Conservation (phyloP, 345 rosid species). For the Brassica carinata region DNA sequence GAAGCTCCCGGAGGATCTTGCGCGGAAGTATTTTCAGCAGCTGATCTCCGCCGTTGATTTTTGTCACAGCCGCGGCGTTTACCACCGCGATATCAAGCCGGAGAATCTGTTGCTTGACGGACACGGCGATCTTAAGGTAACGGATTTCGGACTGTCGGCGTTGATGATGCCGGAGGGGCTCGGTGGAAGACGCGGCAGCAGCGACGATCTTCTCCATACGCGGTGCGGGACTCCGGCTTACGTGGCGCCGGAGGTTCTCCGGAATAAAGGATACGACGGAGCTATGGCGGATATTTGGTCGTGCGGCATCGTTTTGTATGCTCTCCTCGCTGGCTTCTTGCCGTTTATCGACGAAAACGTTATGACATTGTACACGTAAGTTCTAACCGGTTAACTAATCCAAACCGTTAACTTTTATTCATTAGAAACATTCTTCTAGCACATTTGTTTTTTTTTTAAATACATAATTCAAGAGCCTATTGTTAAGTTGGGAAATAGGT, state of each 20-base stretch:
- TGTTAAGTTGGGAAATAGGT: not conserved
- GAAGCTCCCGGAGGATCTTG: conserved; percentile 63
- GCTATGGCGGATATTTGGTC: conserved; percentile 86
- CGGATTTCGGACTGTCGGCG: conserved; percentile 86
- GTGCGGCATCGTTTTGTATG: conserved; percentile 81
- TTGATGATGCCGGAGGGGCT: conserved; percentile 67
- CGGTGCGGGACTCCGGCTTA: conserved; percentile 87
- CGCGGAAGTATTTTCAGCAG: conserved; percentile 69
- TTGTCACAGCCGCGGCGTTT: conserved; percentile 83
- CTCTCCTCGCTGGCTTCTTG: conserved; percentile 65
- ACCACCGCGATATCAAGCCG: conserved; percentile 87
- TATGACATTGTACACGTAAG: conserved; percentile 60
- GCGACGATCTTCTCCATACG: conserved; percentile 82
- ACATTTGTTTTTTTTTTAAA: not conserved
- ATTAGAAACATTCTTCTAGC: not conserved
- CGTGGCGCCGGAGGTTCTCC: conserved; percentile 86
- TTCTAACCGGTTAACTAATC: conserved; percentile 7
- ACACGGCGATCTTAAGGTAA: conserved; percentile 60
- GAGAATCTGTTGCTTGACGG: conserved; percentile 78
- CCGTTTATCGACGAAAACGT: conserved; percentile 78
- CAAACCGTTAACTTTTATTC: not conserved
- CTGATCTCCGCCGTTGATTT: conserved; percentile 71
- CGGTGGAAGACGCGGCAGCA: conserved; percentile 42
- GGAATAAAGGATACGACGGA: conserved; percentile 90
- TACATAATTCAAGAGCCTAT: too few relatives aligned